Evolutionary conservation across 225 moss, liverwort and hornwort species (phyloP).

Genomic region (Lunularia cruciata): DNA sequence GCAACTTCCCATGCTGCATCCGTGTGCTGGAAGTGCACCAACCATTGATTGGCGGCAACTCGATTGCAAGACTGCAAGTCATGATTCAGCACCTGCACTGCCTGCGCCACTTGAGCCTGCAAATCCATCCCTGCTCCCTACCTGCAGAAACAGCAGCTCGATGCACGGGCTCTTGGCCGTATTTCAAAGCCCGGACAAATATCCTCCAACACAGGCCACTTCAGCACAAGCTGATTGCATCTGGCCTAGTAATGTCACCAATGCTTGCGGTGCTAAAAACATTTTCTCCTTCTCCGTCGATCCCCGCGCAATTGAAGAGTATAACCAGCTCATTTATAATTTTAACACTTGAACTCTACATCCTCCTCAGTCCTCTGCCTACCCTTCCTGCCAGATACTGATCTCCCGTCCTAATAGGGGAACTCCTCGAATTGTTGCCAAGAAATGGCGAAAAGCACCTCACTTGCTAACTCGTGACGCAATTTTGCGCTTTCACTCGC

Average conservation of each 20-base stretch:
- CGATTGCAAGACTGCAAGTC: conserved; percentile 83
- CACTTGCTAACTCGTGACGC: neutral
- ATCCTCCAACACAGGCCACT: conserved; percentile 5
- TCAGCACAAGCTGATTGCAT: conserved; percentile 16
- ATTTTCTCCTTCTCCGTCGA: conserved; percentile 9
- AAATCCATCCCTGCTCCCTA: conserved; percentile 50
- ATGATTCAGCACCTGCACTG: conserved; percentile 90
- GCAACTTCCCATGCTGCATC: conserved; percentile 95
- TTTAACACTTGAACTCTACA: neutral
- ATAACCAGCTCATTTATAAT: conserved; percentile 13
- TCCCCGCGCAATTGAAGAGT: conserved; percentile 5
- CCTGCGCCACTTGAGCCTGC: conserved; percentile 80
- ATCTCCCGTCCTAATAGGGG: neutral
- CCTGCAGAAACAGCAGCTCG: conserved; percentile 12
- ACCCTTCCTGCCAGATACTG: conserved; percentile 7
- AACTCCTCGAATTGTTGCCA: conserved; percentile 18
- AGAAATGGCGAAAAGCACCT: conserved; percentile 5
- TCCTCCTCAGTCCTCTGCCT: conserved; percentile 2
- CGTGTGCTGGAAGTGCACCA: conserved; percentile 89
- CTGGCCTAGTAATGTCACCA: conserved; percentile 4
- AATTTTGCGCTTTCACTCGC: conserved; percentile 3
- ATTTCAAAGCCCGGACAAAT: neutral
- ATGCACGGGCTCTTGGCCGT: neutral
- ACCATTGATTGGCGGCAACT: conserved; percentile 97
- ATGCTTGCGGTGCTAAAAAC: neutral